These are phyloP conservation scores for Suhomyces guaymorum DNA, from an alignment of 1,139 yeast species.

Conservation along the genomic window DNA sequence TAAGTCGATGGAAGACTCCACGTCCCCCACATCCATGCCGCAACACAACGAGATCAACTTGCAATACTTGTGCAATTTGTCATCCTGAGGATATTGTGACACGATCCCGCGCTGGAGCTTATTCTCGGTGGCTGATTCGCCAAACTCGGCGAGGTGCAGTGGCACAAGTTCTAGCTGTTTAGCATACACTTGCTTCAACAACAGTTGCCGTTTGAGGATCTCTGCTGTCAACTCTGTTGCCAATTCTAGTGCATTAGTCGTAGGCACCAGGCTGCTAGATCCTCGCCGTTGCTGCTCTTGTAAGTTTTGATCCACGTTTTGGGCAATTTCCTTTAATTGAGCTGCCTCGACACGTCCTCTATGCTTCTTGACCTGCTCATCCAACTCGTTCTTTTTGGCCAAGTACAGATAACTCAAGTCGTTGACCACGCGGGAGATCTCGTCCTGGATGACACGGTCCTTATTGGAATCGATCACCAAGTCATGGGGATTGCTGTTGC, in stretches of 20 bases:
- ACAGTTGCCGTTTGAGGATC: slow-evolving; percentile 23
- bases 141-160: neutral
- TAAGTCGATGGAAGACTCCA: slow-evolving; percentile 44
- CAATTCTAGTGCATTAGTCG: no score
- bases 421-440: slow-evolving; percentile 40
- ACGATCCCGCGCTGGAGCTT: slow-evolving; percentile 20
- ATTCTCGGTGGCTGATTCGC: slow-evolving; percentile 2
- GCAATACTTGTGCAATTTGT: slow-evolving; percentile 44
- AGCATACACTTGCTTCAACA: slow-evolving; percentile 21
- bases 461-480: slow-evolving; percentile 25
- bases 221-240: slow-evolving; percentile 26
- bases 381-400: slow-evolving; percentile 36
- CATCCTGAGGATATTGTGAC: slow-evolving; percentile 33
- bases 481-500: slow-evolving; percentile 19
- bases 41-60: slow-evolving; percentile 46
- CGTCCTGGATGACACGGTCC: slow-evolving; percentile 45
- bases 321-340: slow-evolving; percentile 14
- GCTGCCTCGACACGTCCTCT: slow-evolving; percentile 17
- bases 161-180: slow-evolving; percentile 25
- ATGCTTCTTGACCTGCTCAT: slow-evolving; percentile 20
- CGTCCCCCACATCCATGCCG: slow-evolving; percentile 46
- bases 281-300: neutral
- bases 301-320: slow-evolving; percentile 5
- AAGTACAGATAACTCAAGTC: slow-evolving; percentile 43
- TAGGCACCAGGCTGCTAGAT: no score